Percentiles rank a stretch among this genome's conserved stretches.
Conservation (phyloP, 1,139 yeast species). For the Kodamaea anthophila region DNA sequence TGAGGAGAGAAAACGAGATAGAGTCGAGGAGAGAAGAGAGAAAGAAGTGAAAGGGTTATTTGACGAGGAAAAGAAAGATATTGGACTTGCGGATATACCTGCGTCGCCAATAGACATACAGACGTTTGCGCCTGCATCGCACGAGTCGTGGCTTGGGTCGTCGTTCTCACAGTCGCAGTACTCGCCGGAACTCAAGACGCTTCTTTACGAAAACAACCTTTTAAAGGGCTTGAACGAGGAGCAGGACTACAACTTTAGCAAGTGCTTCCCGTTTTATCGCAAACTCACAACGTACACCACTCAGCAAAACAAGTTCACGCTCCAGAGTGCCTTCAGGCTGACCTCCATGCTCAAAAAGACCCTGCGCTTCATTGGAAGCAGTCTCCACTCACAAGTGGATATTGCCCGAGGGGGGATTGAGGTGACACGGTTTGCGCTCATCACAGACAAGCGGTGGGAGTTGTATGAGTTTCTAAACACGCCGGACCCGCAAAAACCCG, state of each 20-base stretch:
- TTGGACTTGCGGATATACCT: too few relatives aligned
- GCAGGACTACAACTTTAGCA: slow-evolving; percentile 62
- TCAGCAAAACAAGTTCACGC: slow-evolving; percentile 48
- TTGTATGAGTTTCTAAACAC: slow-evolving; percentile 44
- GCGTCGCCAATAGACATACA: too few relatives aligned
- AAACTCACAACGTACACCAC: slow-evolving; percentile 60
- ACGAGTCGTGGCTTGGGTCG: too few relatives aligned
- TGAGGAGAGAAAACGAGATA: too few relatives aligned
- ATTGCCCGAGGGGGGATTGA: slow-evolving; percentile 32
- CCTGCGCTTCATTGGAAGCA: slow-evolving; percentile 46
- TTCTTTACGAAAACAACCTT: slow-evolving; percentile 18
- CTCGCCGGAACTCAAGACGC: slow-evolving; percentile 5
- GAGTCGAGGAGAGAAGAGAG: too few relatives aligned
- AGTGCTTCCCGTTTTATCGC: slow-evolving; percentile 79
- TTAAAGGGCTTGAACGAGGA: slow-evolving; percentile 29
- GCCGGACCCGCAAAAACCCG: slow-evolving; percentile 38
- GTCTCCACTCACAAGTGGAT: slow-evolving; percentile 46
- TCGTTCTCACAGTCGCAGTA: slow-evolving; percentile 2
- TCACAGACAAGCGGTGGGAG: slow-evolving; percentile 68
- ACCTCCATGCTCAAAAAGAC: slow-evolving; percentile 33
- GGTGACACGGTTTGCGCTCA: slow-evolving; percentile 54
- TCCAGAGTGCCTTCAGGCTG: slow-evolving; percentile 31
- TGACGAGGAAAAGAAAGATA: too few relatives aligned
- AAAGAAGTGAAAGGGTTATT: too few relatives aligned
- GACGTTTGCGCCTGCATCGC: too few relatives aligned